Evolutionary conservation across 2,329 filamentous ascomycete genomes (phyloP), one percentile per base, ranked within the genome.

Genomic region (Taxawa tesnikishii): DNA sequence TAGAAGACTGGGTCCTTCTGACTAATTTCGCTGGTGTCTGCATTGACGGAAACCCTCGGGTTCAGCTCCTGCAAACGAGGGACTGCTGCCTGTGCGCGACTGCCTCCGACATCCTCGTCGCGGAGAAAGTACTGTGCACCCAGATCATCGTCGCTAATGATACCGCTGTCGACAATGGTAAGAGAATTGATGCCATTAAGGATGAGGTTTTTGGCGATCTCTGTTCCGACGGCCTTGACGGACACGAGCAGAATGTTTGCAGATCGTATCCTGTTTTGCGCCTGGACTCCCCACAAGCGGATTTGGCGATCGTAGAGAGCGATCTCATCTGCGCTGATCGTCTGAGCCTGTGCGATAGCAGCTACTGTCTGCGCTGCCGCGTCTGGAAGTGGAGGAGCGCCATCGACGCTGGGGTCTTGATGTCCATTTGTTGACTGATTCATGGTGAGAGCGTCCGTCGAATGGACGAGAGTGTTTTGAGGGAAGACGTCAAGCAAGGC

Each of bases 221-320:
- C 90, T 53, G 88, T 92, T 36, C 82, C 85, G 11, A 98, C 72
- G 1, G 82, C 85, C 50, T 81, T 83, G 55, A 94, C 75, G 17
- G 78, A 85, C 44, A 98, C 79, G 40, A 98, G 73, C 28, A 96
- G 76, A 45, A 98, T 80, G 49, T 85, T 85, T 37, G 90, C 84
- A 37, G 73, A 81, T 46, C 88, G 83, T 36, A 98, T 85, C 52
- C 19, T 23, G 19, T 93, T 81, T 56, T 98, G 90, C 5, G 90
- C 90, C 48, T 90, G 78, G 50, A 96, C 83, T 26, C 90, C 90
- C 90, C 90, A 98, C 17, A 98, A 75, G 33, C 90, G 80, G 49
- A 98, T 94, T 56, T 98, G 90, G 30, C 90, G 79, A 60, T 98
- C 90, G 55, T 98, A 98, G 5, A 96, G 75, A 10, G 88, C 90